A percentile compares a stretch with the other conserved stretches of the same genome.
These are phyloP conservation scores for Cardamine resedifolia DNA, from an alignment of 345 rosid species.

Conservation along the genomic window DNA sequence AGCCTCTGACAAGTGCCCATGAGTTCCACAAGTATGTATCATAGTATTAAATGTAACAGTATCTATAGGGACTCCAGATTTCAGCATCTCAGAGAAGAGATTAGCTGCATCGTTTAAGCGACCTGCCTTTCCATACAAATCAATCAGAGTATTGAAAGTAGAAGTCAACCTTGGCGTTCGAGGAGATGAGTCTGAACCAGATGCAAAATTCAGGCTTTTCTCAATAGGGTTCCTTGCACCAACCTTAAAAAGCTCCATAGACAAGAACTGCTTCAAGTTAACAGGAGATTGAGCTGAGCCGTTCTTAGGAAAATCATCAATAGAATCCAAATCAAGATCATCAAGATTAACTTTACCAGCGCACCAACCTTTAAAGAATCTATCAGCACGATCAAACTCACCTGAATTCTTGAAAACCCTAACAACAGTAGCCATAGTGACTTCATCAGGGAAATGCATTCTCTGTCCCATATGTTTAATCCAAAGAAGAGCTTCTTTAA, in stretches of 20 bases:
- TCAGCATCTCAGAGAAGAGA: constrained; percentile 75
- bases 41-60: constrained; percentile 84
- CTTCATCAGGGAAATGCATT: constrained; percentile 75
- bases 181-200: constrained; percentile 34
- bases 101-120: constrained; percentile 77
- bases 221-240: constrained; percentile 58
- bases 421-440: constrained; percentile 76
- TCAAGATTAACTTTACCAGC: constrained; percentile 59
- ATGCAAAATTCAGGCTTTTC: constrained; percentile 29
- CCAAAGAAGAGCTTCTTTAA: constrained; percentile 80
- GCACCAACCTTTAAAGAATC: constrained; percentile 80
- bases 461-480: constrained; percentile 80
- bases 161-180: constrained; percentile 67
- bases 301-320: constrained; percentile 40
- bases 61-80: constrained; percentile 70
- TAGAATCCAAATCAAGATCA: constrained; percentile 64
- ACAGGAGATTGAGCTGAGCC: constrained; percentile 48
- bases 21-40: constrained; percentile 84
- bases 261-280: constrained; percentile 75
- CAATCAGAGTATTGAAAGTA: constrained; percentile 79
- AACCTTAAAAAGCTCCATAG: constrained; percentile 72
- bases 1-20: constrained; percentile 72
- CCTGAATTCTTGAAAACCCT: constrained; percentile 69
- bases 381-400: constrained; percentile 75
- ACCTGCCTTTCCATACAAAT: constrained; percentile 92